Evolutionary conservation across 352 stramenopile species (phyloP), one percentile per base, ranked within the genome.

Genomic region (Phytophthora idaei): DNA sequence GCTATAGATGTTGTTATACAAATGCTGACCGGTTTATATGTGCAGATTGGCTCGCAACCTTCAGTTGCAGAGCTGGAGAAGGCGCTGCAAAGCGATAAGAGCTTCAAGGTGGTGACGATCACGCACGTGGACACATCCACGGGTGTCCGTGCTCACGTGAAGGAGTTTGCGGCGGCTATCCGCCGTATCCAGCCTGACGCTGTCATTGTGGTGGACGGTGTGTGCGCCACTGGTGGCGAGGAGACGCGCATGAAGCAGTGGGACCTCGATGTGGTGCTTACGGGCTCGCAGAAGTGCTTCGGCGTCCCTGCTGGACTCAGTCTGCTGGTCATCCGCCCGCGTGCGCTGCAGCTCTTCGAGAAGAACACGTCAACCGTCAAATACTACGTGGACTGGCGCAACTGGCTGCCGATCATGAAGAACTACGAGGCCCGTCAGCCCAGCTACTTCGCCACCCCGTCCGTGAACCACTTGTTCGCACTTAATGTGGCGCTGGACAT

Each of bases 401-500:
- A 93, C 67, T 93, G 84, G 84, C 64, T 93, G 47, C 82, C 82
- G 29, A 88, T 93, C 63, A 93, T 93, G 84, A 93, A 93, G 72
- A 90, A 85, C 70, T 93, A 93, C 64, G 84, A 93, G 60, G 82
- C 82, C 4, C 82, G 84, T 28, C 79, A 85, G 66, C 80, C 84
- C 48, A 89, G 77, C 46, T 93, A 93, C 72, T 93, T 93, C 48
- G 84, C 84, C 1, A 93, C 84, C 14, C 84, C 84, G n/a, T 76
- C 84, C 2, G 84, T 93, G 57, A 93, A 93, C 69, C 84, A 93
- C 67, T 54, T 93, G 27, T 91, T 90, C 44, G 84, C 84, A 21
- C 57, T 93, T 17, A 90, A 93, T 55, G 83, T 66, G 57, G 84
- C 74, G 4, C 39, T 92, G 37, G 81, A 86, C 48, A 90, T 92